These are phyloP conservation scores for Carex sylvatica DNA, from an alignment of 202 grass and related monocot genomes.

Conservation along the genomic window DNA sequence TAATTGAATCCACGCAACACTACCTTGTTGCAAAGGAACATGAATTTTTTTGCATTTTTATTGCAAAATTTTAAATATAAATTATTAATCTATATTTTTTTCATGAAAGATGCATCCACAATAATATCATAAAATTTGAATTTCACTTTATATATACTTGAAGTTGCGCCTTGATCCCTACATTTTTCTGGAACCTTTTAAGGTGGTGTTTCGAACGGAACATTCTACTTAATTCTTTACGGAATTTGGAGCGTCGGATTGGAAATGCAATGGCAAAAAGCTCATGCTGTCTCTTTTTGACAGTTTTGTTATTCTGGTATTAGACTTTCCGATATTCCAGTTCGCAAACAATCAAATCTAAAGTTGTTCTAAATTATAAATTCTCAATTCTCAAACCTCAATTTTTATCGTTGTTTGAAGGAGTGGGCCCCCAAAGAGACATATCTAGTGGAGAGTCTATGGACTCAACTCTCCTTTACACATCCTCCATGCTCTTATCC, in stretches of 20 bases:
- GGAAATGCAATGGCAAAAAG: not conserved
- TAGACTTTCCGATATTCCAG: not conserved
- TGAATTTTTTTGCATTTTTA: not conserved
- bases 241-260: not conserved
- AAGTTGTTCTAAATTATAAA: too few relatives aligned
- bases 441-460: slow-evolving; percentile 16
- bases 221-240: not conserved
- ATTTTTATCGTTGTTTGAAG: not conserved
- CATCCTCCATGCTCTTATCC: slow-evolving; percentile 22
- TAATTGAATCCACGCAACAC: not conserved
- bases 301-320: not conserved
- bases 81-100: too few relatives aligned
- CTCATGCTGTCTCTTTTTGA: not conserved
- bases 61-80: not conserved
- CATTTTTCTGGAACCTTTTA: too few relatives aligned
- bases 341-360: not conserved
- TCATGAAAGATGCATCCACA: too few relatives aligned
- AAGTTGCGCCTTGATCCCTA: too few relatives aligned
- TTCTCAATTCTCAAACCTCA: not conserved
- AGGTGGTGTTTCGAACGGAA: not conserved
- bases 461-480: slow-evolving; percentile 17
- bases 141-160: too few relatives aligned
- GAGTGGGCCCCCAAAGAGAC: not conserved
- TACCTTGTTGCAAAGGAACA: not conserved
- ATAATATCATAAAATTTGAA: too few relatives aligned